Percentiles rank a stretch among this genome's conserved stretches.
Evolutionary conservation across 2,329 filamentous ascomycete species (phyloP).

Genomic region (Sarocladium oryzae): DNA sequence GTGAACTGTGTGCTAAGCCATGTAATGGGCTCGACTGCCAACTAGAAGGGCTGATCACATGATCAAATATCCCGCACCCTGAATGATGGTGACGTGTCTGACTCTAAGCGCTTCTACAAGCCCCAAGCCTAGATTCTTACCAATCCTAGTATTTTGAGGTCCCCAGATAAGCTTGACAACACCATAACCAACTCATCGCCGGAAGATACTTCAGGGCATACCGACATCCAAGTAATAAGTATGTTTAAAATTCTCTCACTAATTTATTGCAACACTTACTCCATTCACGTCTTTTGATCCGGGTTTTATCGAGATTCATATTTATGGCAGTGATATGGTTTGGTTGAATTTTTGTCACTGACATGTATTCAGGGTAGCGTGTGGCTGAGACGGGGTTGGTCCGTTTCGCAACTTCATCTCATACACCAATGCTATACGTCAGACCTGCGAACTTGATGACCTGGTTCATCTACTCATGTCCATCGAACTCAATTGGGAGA

Average conservation of each 20-base stretch:
- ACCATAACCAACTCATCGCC: too few relatives aligned
- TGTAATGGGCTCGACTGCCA: slow-evolving; percentile 29
- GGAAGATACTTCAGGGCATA: too few relatives aligned
- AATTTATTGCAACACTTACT: too few relatives aligned
- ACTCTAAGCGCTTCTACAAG: slow-evolving; percentile 22
- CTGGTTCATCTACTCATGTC: slow-evolving; percentile 58
- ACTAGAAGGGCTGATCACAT: slow-evolving; percentile 34
- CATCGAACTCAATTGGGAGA: slow-evolving; percentile 95
- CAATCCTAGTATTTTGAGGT: slow-evolving; percentile 35
- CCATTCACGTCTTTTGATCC: too few relatives aligned
- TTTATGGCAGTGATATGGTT: too few relatives aligned
- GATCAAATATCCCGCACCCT: slow-evolving; percentile 34
- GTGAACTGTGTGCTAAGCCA: slow-evolving; percentile 26
- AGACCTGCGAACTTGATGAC: too few relatives aligned
- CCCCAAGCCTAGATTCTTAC: slow-evolving; percentile 26
- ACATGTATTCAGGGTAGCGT: too few relatives aligned
- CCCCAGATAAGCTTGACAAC: slow-evolving; percentile 39
- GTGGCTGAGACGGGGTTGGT: too few relatives aligned
- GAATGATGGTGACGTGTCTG: slow-evolving; percentile 26
- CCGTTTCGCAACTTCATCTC: neutral
- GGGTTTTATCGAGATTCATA: too few relatives aligned
- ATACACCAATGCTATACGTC: neutral
- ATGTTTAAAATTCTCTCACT: too few relatives aligned
- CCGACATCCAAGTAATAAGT: too few relatives aligned
- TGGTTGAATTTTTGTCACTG: too few relatives aligned